These are phyloP conservation scores for Kazachstania martiniae DNA, from an alignment of 805 yeast genomes.

Conservation along the genomic window DNA sequence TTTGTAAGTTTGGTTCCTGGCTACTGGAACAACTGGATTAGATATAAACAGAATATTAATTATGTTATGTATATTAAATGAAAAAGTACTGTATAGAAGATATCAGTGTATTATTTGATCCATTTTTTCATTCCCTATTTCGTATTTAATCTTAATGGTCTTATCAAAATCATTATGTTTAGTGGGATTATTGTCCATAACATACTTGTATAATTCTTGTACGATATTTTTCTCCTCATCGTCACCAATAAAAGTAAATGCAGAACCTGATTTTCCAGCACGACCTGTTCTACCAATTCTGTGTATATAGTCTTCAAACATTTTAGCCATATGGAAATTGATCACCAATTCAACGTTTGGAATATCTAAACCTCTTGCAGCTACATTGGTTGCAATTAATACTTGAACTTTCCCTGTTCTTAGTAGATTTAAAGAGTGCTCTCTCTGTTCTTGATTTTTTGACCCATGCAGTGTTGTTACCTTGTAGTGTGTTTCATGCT, in stretches of 20 bases:
- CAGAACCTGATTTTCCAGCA: conserved; percentile 73
- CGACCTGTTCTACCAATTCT: conserved; percentile 96
- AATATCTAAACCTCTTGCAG: conserved; percentile 94
- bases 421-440: conserved; percentile 55
- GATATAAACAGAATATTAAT: no score
- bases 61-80: no score
- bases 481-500: conserved; percentile 32
- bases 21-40: no score
- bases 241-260: conserved; percentile 59
- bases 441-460: conserved; percentile 76
- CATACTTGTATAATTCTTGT: conserved; percentile 28
- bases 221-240: conserved; percentile 43
- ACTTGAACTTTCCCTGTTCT: conserved; percentile 45
- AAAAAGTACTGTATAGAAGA: no score
- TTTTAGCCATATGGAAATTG: conserved; percentile 73
- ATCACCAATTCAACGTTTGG: conserved; percentile 75
- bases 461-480: conserved; percentile 76
- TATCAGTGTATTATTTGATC: conserved; percentile 11
- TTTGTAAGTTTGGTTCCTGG: conserved; percentile 10
- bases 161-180: conserved; percentile 11
- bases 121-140: conserved; percentile 6
- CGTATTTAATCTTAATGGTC: conserved; percentile 8
- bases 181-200: conserved; percentile 29
- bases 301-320: conserved; percentile 78
- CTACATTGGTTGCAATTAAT: conserved; percentile 87